These are phyloP conservation scores for Leccinum subgranulosum DNA, from an alignment of 768 basidiomycete genomes.

Conservation along the genomic window DNA sequence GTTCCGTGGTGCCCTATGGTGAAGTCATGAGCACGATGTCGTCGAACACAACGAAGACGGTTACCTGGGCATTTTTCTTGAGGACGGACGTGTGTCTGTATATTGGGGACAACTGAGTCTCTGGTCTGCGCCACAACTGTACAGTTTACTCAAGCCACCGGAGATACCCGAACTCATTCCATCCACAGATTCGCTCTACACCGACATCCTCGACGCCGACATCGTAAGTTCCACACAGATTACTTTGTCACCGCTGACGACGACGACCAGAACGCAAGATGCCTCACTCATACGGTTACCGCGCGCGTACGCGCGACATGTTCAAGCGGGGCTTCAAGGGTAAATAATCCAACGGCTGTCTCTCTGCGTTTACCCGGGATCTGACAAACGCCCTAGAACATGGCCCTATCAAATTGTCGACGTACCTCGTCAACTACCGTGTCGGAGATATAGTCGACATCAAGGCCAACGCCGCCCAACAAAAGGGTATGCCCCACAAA, in stretches of 20 bases:
- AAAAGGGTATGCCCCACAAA: slow-evolving; percentile 99
- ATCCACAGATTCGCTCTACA: slow-evolving; percentile 37
- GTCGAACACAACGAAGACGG: slow-evolving; percentile 25
- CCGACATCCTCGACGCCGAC: slow-evolving; percentile 48
- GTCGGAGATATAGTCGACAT: slow-evolving; percentile 99
- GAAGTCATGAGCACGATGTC: slow-evolving; percentile 25
- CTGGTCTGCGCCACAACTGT: slow-evolving; percentile 52
- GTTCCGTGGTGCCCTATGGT: slow-evolving; percentile 80
- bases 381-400: slow-evolving; percentile 55
- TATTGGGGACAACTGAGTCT: slow-evolving; percentile 31
- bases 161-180: slow-evolving; percentile 43
- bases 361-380: slow-evolving; percentile 8
- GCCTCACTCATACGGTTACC: slow-evolving; percentile 99
- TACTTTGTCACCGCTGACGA: slow-evolving; percentile 12
- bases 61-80: slow-evolving; percentile 86
- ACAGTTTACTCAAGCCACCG: slow-evolving; percentile 68
- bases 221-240: slow-evolving; percentile 38
- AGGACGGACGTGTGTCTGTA: slow-evolving; percentile 39
- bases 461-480: slow-evolving; percentile 98
- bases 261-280: slow-evolving; percentile 62
- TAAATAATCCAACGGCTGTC: slow-evolving; percentile 36
- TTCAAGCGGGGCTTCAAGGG: slow-evolving; percentile 99
- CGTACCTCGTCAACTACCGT: slow-evolving; percentile 89
- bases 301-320: slow-evolving; percentile 99
- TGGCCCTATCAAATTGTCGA: slow-evolving; percentile 87